These are phyloP conservation scores for Pisolithus tinctorius DNA, from an alignment of 768 basidiomycete species.

Conservation along the genomic window DNA sequence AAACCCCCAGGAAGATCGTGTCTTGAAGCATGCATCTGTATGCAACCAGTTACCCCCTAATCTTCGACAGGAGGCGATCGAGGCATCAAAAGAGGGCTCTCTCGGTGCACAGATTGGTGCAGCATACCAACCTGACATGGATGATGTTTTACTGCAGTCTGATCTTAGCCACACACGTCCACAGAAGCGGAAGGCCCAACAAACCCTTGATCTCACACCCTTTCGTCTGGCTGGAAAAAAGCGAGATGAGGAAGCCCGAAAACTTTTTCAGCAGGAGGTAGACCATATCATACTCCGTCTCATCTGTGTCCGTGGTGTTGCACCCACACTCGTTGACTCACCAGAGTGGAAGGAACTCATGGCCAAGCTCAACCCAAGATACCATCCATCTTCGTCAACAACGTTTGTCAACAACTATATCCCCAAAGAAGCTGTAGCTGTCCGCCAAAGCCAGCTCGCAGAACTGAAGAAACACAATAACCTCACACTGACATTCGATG, in stretches of 20 bases:
- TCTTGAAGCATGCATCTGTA: too few relatives aligned
- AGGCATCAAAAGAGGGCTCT: too few relatives aligned
- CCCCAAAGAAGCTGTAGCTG: slow-evolving; percentile 1
- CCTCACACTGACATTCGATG: neutral
- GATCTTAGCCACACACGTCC: too few relatives aligned
- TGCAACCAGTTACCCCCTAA: too few relatives aligned
- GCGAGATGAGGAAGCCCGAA: neutral
- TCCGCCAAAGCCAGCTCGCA: neutral
- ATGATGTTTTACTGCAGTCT: too few relatives aligned
- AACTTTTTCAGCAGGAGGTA: neutral
- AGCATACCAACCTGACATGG: too few relatives aligned
- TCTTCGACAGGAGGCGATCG: too few relatives aligned
- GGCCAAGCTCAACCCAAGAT: neutral
- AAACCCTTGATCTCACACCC: too few relatives aligned
- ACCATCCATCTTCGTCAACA: neutral
- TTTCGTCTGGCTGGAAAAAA: neutral
- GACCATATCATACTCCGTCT: neutral
- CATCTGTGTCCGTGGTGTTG: neutral
- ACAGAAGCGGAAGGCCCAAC: too few relatives aligned
- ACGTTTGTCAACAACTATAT: slow-evolving; percentile 4
- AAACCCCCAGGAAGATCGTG: too few relatives aligned
- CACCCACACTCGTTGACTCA: neutral
- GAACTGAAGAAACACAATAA: neutral
- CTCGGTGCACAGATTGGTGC: too few relatives aligned
- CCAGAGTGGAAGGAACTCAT: neutral